Evolutionary conservation across 345 rosid genomes (phyloP).

Genomic region (Populus alba): DNA sequence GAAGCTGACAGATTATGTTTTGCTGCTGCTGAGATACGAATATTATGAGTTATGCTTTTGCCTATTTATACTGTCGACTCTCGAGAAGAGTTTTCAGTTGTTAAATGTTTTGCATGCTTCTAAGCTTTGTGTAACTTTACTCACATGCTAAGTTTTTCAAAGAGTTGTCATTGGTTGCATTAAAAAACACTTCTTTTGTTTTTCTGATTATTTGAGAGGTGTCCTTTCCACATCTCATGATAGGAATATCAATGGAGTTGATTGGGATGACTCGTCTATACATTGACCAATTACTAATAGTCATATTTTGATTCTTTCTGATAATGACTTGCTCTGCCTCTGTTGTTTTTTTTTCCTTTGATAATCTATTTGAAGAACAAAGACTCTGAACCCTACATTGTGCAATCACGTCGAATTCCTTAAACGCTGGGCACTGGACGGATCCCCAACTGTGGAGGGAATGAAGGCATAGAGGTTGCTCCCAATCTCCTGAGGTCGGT

Average conservation of each 20-base stretch:
- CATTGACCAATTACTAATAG: neutral
- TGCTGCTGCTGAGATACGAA: conserved; percentile 1
- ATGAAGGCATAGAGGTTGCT: no score
- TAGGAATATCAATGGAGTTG: neutral
- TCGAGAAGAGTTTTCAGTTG: neutral
- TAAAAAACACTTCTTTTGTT: conserved; percentile 33
- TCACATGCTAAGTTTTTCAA: conserved; percentile 36
- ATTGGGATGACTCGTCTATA: neutral
- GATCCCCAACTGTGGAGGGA: no score
- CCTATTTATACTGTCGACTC: conserved; percentile 19
- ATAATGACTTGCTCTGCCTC: no score
- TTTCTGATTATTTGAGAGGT: neutral
- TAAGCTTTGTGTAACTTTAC: conserved; percentile 40
- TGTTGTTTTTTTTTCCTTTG: no score
- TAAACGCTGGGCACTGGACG: no score
- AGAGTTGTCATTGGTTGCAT: conserved; percentile 42
- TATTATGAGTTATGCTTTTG: neutral
- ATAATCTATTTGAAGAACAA: no score
- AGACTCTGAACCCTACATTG: no score
- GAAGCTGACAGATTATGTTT: conserved; percentile 6
- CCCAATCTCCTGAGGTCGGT: no score
- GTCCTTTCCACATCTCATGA: neutral
- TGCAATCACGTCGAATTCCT: no score
- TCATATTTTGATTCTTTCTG: no score
- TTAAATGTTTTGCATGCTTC: conserved; percentile 26